A percentile compares a stretch with the other conserved stretches of the same genome.
Evolutionary conservation across 106 monocot genomes (phyloP).

Genomic region (Dioscorea alata): DNA sequence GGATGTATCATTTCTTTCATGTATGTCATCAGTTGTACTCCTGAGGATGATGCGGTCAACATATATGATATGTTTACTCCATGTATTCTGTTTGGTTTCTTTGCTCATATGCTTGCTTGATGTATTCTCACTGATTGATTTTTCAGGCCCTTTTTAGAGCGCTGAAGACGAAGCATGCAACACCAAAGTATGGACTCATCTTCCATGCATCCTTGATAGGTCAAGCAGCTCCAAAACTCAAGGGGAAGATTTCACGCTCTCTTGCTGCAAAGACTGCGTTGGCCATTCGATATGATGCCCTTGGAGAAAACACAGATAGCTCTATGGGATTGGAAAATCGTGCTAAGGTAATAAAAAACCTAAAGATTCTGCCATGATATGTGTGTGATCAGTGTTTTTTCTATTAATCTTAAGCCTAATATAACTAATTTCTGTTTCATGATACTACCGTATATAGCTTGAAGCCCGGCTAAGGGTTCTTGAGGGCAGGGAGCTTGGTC

Average conservation of each 20-base stretch:
- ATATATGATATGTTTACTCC: too few relatives aligned
- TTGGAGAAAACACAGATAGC: constrained; percentile 69
- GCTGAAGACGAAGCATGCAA: constrained; percentile 89
- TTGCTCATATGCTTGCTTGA: too few relatives aligned
- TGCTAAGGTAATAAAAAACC: constrained; percentile 48
- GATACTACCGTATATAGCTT: constrained; percentile 36
- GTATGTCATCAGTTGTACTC: too few relatives aligned
- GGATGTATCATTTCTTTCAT: too few relatives aligned
- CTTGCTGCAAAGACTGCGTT: constrained; percentile 87
- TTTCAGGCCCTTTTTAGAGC: constrained; percentile 90
- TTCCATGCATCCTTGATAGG: constrained; percentile 91
- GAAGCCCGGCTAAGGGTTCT: constrained; percentile 78
- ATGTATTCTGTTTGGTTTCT: too few relatives aligned
- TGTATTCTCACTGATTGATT: neutral
- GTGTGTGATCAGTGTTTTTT: neutral
- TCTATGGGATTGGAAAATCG: constrained; percentile 79
- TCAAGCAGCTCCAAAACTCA: constrained; percentile 81
- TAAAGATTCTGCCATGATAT: too few relatives aligned
- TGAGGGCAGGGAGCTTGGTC: constrained; percentile 83
- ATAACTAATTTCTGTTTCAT: neutral
- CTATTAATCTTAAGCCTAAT: neutral
- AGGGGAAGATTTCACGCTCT: constrained; percentile 91
- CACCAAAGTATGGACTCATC: constrained; percentile 95
- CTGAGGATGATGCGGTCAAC: too few relatives aligned
- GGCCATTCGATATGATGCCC: constrained; percentile 87